These are phyloP conservation scores for Neoscytalidium dimidiatum DNA, from an alignment of 2,329 filamentous ascomycete genomes.

Conservation along the genomic window DNA sequence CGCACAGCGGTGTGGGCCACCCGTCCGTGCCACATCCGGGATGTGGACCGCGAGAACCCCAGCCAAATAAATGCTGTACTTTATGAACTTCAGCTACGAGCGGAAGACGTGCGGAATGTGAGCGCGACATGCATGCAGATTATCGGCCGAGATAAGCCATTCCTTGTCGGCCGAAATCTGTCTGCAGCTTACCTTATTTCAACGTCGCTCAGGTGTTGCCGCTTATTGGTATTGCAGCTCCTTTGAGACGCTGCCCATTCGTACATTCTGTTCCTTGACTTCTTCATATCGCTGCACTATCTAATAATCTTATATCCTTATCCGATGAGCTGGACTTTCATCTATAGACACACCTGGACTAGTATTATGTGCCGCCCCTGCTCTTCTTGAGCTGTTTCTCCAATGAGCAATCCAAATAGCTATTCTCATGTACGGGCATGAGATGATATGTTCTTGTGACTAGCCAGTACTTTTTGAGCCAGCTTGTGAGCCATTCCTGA, in stretches of 20 bases:
- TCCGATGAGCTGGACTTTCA: too few species aligned
- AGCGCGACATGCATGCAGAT: background rate
- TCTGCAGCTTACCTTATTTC: background rate
- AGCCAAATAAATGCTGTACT: too few species aligned
- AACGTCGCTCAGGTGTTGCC: background rate
- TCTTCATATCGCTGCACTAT: too few species aligned
- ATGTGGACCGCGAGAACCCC: background rate
- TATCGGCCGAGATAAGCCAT: background rate
- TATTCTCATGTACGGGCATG: conserved; percentile 31
- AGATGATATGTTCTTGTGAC: too few species aligned
- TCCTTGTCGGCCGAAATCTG: background rate
- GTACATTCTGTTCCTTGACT: too few species aligned
- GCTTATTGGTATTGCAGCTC: background rate
- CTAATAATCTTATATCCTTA: too few species aligned
- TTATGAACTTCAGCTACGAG: too few species aligned
- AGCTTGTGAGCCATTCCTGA: too few species aligned
- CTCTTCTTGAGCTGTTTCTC: conserved; percentile 30
- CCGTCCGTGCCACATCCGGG: background rate
- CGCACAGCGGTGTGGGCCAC: background rate
- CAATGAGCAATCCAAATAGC: conserved; percentile 47
- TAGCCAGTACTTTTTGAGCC: too few species aligned
- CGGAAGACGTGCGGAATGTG: background rate
- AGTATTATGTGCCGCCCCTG: background rate
- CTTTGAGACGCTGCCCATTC: too few species aligned
- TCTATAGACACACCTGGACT: background rate